phyloP scores from a whole-genome alignment of 768 basidiomycete genomes.

The Cyclocybe aegerita region DNA sequence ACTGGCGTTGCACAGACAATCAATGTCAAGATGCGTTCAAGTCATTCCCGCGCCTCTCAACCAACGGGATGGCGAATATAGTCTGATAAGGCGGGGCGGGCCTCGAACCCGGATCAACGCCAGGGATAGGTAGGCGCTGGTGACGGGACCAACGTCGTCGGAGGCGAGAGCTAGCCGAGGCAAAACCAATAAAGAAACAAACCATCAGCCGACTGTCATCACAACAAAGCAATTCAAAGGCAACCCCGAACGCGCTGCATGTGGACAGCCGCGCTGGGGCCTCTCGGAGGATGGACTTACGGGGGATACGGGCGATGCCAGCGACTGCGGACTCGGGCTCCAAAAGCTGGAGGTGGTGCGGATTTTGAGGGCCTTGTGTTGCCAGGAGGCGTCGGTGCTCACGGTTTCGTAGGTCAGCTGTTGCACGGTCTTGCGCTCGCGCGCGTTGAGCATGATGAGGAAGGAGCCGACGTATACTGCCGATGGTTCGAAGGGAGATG shows the following conservation, averaged over 20 bases:
- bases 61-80: no score
- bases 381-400: constrained; percentile 8
- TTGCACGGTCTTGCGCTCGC: constrained; percentile 21
- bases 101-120: no score
- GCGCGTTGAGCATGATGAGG: constrained; percentile 45
- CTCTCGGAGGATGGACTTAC: background rate
- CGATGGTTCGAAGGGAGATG: background rate
- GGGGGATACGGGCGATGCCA: background rate
- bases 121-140: no score
- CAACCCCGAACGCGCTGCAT: background rate
- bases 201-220: background rate
- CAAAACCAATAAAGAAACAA: no score
- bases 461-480: constrained; percentile 51
- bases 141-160: no score
- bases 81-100: no score
- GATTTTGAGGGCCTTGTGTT: background rate
- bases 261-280: background rate
- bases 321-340: constrained; percentile 15
- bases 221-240: background rate
- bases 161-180: no score
- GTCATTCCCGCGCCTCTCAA: no score
- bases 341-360: constrained; percentile 10
- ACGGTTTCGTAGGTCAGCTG: background rate
- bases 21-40: no score
- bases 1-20: no score